Evolutionary conservation across 257 asterid species (phyloP), one percentile per base, ranked within the genome.

Genomic region (Solanum chiquidenum): DNA sequence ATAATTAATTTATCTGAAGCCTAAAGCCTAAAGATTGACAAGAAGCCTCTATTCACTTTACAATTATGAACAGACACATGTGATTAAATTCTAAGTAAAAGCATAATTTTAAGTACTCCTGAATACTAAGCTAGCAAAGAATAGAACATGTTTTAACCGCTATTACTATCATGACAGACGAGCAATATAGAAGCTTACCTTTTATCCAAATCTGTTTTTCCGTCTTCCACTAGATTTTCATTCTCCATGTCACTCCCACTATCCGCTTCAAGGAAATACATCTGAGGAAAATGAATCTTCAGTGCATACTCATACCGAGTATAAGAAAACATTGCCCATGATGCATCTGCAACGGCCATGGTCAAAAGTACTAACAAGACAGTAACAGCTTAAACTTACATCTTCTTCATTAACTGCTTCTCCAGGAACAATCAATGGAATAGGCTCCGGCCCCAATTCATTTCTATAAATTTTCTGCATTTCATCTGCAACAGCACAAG

Each of bases 401-500:
- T 93, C 92, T 88, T 97, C 99, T 89, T 95, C 99, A 89, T 94
- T 93, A 80, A 96, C 85, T 73, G 18, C 93, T 73, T 95, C 98
- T 86, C 97, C 98, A 84, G 94, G 92, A 90, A 93, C 98, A 88
- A 91, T 86, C 83, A 90, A 89, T 74, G 99, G 99, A 87, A 97
- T 82, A 34, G 99, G 99, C 88, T 92, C 94, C 38, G 99, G 99
- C 82, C 97, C 99, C 93, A 95, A 86, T 89, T 95, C 99, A 68
- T 91, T 86, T 88, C 86, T 90, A 90, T 95, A 95, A 83, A 96
- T 87, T 89, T 96, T 95, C 92, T 94, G 96, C 99, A 97, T 96
- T 91, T 97, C 99, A 90, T 97, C 98, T 55, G 98, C 99, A 89
- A 97, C 98, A 72, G 99, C 98, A 88, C 88, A 83, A 88, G 99